phyloP scores from a whole-genome alignment of 176 grass and related monocot species.

The Oryza punctata region DNA sequence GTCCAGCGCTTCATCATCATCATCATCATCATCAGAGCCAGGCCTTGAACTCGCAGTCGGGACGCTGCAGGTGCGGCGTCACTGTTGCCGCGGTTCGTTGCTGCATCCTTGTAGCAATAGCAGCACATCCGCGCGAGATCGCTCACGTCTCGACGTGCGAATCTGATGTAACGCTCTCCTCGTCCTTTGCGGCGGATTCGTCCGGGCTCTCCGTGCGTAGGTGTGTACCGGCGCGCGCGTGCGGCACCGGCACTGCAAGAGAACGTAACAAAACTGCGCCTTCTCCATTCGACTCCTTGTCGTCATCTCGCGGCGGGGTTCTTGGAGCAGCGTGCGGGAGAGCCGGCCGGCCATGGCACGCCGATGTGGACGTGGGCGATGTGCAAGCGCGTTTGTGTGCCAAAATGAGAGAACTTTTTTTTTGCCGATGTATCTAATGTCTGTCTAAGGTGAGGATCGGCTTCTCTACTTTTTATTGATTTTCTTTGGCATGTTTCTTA shows the following conservation, averaged over 20 bases:
- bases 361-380: background rate
- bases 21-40: background rate
- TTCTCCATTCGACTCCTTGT: background rate
- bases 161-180: background rate
- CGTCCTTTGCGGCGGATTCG: background rate
- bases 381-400: background rate
- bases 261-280: background rate
- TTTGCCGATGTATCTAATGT: too few species aligned
- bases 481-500: too few species aligned
- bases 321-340: background rate
- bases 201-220: background rate
- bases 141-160: background rate
- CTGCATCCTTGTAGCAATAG: conserved; percentile 25
- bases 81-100: conserved; percentile 3
- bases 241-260: background rate
- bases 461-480: too few species aligned
- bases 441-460: too few species aligned
- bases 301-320: background rate
- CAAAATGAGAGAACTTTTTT: too few species aligned
- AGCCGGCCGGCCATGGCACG: background rate
- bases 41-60: background rate
- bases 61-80: conserved; percentile 34
- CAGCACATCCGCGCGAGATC: background rate
- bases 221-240: background rate
- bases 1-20: background rate